A percentile compares a stretch with the other conserved stretches of the same genome.
phyloP scores from a whole-genome alignment of 352 stramenopile species.

The Detonula confervacea region DNA sequence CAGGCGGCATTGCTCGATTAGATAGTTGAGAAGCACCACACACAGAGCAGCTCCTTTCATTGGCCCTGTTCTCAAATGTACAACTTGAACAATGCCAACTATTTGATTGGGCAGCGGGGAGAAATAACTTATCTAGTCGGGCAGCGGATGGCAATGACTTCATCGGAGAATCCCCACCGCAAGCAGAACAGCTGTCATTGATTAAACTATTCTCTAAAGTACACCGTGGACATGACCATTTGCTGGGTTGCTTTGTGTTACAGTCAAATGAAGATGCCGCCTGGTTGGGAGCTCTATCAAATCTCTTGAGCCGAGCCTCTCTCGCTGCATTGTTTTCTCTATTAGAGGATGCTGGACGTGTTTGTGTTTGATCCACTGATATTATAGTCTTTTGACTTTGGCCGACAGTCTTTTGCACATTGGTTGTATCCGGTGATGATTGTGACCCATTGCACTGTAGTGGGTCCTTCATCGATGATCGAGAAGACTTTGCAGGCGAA shows the following conservation, averaged over 20 bases:
- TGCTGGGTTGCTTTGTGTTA: background rate
- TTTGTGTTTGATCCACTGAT: conserved; percentile 17
- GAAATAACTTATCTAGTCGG: no score
- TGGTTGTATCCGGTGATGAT: background rate
- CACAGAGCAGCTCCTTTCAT: conserved; percentile 3
- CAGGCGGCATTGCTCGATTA: background rate
- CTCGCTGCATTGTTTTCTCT: conserved; percentile 31
- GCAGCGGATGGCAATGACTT: background rate
- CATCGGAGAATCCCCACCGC: conserved; percentile 4
- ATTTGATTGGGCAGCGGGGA: no score
- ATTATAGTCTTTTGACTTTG: conserved; percentile 1
- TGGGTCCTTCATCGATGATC: background rate
- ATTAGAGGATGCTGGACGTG: conserved; percentile 13
- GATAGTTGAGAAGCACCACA: conserved; percentile 19
- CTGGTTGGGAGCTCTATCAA: conserved; percentile 20
- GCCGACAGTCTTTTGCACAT: background rate
- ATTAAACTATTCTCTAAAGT: conserved; percentile 36
- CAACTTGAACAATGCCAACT: conserved; percentile 36
- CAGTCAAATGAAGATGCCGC: conserved; percentile 1
- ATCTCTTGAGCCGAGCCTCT: conserved; percentile 45
- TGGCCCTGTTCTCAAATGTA: conserved; percentile 34
- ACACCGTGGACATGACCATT: conserved; percentile 33
- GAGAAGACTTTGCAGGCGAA: conserved; percentile 8
- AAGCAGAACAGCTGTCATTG: conserved; percentile 25
- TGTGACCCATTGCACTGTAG: no score